Evolutionary conservation across 2,329 filamentous ascomycete genomes (phyloP), one percentile per base, ranked within the genome.

Genomic region (Fusarium domesticum): DNA sequence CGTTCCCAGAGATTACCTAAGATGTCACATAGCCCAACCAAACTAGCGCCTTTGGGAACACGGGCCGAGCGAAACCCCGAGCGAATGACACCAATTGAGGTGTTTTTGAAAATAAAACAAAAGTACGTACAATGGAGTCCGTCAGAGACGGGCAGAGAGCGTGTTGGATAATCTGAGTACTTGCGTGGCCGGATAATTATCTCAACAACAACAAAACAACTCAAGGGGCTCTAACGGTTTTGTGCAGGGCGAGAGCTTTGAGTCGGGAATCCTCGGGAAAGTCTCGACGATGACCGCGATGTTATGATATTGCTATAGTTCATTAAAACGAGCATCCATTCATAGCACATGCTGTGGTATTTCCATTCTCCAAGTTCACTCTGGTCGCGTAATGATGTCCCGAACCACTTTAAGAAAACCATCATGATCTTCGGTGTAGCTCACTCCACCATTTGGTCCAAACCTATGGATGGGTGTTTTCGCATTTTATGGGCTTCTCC

Each of bases 301-400:
- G 25, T 3, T 28, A 12, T 19, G 16, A n/a, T 6, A 8, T 6
- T 15, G 7, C 7, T 35, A n/a, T 7, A 20, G 18, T 17, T 18
- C 6, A 23, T 28, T 6, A 37, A 8, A 42, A 42, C 23, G 31
- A 18, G 37, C 37, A 25, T 31, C 14, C 30, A 6, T 25, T 28
- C 37, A 30, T 32, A 46, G 20, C 17, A 37, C 35, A 43, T 40
- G 25, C 32, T 18, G 39, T 14, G 8, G 35, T 38, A 14, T 31
- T 39, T 18, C 48, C 41, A 34, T 40, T 50, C 36, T 18, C 19
- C 39, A 42, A 45, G 48, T 54, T 54, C 52, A 51, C 51, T 54
- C 34, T 42, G 55, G 38, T 54, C 51, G 52, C 52, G 35, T 37
- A 54, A 54, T 54, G 52, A 55, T 54, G 37, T 33, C 52, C 52